Percentiles rank a stretch among this genome's conserved stretches.
phyloP scores from a whole-genome alignment of 257 asterid species.

The Capsicum baccatum region DNA sequence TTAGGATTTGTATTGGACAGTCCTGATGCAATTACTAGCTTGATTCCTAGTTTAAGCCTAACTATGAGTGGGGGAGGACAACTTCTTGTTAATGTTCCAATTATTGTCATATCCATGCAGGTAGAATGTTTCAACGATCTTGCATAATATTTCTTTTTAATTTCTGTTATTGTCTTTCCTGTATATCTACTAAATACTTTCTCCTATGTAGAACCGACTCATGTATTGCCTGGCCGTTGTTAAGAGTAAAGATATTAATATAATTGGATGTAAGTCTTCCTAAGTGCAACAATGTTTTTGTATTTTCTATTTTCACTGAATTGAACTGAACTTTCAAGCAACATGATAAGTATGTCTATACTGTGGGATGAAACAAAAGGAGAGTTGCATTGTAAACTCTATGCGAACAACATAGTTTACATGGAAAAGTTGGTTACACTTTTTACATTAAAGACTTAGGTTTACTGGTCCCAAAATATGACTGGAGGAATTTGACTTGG shows the following conservation, averaged over 20 bases:
- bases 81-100: conserved; percentile 65
- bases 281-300: conserved; percentile 20
- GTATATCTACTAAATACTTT: neutral
- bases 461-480: neutral
- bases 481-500: neutral
- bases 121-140: conserved; percentile 41
- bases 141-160: conserved; percentile 15
- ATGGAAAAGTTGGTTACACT: neutral
- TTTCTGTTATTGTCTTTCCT: neutral
- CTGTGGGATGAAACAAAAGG: neutral
- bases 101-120: conserved; percentile 68
- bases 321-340: conserved; percentile 16
- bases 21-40: conserved; percentile 62
- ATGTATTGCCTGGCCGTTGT: conserved; percentile 80
- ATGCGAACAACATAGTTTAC: neutral
- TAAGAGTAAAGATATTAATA: conserved; percentile 74
- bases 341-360: neutral
- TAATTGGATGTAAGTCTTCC: conserved; percentile 76
- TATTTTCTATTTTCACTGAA: conserved; percentile 9
- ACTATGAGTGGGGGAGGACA: conserved; percentile 80
- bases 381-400: neutral
- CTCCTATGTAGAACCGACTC: conserved; percentile 59
- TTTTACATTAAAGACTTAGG: neutral
- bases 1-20: conserved; percentile 46
- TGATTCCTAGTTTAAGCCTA: conserved; percentile 75